Evolutionary conservation across 2,329 filamentous ascomycete species (phyloP).

Genomic region (Aspergillus persii): DNA sequence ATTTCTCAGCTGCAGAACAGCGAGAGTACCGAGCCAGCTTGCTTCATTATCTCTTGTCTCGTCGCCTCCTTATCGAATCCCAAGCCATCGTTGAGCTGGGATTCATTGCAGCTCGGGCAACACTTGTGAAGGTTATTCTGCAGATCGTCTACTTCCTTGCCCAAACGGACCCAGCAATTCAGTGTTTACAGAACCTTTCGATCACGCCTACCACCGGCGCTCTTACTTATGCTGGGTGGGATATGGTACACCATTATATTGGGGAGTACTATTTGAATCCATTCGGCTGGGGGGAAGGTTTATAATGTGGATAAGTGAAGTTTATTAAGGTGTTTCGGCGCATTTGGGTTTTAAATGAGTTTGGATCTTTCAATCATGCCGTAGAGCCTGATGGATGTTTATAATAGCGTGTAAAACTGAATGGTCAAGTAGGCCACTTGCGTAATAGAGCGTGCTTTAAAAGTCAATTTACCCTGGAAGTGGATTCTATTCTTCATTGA

Average conservation of each 20-base stretch:
- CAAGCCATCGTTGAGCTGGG: not conserved
- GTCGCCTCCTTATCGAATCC: not conserved
- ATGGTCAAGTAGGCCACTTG: not conserved
- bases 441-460: not conserved
- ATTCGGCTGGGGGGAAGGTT: not conserved
- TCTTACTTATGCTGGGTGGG: not conserved
- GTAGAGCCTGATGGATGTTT: no score
- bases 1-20: not conserved
- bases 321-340: not conserved
- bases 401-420: no score
- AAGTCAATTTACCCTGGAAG: not conserved
- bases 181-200: not conserved
- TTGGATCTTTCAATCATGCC: not conserved
- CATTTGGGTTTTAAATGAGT: not conserved
- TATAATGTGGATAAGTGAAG: not conserved
- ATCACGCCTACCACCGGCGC: not conserved
- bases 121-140: not conserved
- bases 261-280: slow-evolving; percentile 1
- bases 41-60: not conserved
- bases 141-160: not conserved
- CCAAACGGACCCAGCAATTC: not conserved
- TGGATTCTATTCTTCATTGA: no score
- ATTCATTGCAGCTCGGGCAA: not conserved
- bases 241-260: not conserved
- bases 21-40: not conserved